Percentiles rank a stretch among this genome's conserved stretches.
Conservation (phyloP, 257 asterid species). For the Euphrasia confusa region DNA sequence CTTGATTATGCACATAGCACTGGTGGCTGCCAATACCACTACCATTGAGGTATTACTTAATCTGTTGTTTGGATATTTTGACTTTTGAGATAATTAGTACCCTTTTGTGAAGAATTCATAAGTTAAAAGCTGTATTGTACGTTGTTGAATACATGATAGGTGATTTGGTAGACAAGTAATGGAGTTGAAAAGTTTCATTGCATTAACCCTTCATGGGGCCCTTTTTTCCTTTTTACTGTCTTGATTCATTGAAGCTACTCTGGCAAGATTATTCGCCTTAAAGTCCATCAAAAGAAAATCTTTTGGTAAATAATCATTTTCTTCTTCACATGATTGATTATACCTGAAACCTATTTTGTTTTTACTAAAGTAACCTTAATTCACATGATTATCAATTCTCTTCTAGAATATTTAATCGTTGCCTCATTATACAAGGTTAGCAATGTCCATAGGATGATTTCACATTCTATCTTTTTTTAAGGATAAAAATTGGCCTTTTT, state of each 20-base stretch:
- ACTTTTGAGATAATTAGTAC: slow-evolving; percentile 18
- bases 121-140: not conserved
- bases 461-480: not conserved
- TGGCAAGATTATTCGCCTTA: too few species aligned
- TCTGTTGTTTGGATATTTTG: slow-evolving; percentile 13
- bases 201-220: not conserved
- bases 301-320: too few species aligned
- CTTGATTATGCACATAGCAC: slow-evolving; percentile 88
- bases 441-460: not conserved
- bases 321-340: too few species aligned
- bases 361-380: too few species aligned
- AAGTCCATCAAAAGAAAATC: too few species aligned
- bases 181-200: slow-evolving; percentile 7
- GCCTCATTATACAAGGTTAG: too few species aligned
- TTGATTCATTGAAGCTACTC: too few species aligned
- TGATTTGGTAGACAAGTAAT: not conserved
- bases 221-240: not conserved
- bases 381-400: too few species aligned
- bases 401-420: too few species aligned
- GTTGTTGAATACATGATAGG: not conserved
- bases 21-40: slow-evolving; percentile 87
- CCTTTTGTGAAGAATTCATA: not conserved
- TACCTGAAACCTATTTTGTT: too few species aligned
- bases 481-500: too few species aligned
- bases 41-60: slow-evolving; percentile 77